phyloP scores from a whole-genome alignment of 2,329 filamentous ascomycete species.

The Aspergillus quadricinctus region DNA sequence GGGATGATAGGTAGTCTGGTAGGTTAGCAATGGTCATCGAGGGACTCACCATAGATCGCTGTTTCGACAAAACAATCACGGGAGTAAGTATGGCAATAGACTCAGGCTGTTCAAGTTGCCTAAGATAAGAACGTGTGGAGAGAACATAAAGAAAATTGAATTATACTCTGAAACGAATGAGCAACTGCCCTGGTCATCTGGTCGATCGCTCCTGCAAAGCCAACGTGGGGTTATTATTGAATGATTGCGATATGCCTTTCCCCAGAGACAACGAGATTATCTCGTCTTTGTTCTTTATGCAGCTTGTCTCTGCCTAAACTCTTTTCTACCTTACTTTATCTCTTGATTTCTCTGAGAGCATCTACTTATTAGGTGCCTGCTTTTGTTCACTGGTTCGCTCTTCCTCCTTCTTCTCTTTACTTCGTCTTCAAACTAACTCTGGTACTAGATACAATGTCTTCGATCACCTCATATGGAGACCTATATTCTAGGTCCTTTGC shows the following conservation, averaged over 20 bases:
- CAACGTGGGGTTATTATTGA: constrained; percentile 6
- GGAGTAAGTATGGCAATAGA: neutral
- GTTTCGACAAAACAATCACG: too few species aligned
- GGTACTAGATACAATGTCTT: neutral
- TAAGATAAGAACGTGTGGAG: neutral
- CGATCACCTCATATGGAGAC: neutral
- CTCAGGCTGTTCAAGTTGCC: neutral
- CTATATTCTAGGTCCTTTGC: neutral
- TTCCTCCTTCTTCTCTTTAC: neutral
- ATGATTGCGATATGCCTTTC: constrained; percentile 3
- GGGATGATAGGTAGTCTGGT: neutral
- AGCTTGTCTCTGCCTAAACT: neutral
- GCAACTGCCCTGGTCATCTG: neutral
- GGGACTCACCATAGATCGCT: neutral
- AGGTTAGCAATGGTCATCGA: neutral
- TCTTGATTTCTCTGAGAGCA: neutral
- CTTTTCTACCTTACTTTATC: neutral
- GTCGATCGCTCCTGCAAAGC: constrained; percentile 12
- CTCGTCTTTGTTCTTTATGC: neutral
- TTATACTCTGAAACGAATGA: neutral
- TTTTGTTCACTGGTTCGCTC: neutral
- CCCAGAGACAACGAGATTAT: neutral
- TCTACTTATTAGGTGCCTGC: neutral
- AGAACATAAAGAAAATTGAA: neutral
- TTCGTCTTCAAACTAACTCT: neutral